A percentile compares a stretch with the other conserved stretches of the same genome.
phyloP scores from a whole-genome alignment of 192 early-diverging fungal species.

The Rhizoclosmatium sp. region DNA sequence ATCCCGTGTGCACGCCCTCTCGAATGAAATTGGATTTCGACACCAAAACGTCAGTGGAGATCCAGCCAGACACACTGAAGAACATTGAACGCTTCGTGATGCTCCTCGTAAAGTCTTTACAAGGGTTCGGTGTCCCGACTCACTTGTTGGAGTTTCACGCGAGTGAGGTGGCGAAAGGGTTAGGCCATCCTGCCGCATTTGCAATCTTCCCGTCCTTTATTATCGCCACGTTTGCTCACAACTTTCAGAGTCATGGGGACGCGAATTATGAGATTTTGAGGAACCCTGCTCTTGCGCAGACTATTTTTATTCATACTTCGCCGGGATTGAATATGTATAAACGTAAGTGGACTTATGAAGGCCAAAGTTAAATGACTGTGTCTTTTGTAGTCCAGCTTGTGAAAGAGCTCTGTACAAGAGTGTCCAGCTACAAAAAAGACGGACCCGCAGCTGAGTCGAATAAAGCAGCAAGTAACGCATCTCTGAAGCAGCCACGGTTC shows the following conservation, averaged over 20 bases:
- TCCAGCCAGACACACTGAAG: background rate
- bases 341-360: no score
- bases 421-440: slow-evolving; percentile 1
- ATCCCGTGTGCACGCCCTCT: background rate
- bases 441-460: background rate
- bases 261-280: slow-evolving; percentile 5
- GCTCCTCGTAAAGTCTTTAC: background rate
- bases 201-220: slow-evolving; percentile 11
- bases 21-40: background rate
- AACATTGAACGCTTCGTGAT: slow-evolving; percentile 13
- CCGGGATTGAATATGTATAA: slow-evolving; percentile 4
- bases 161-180: slow-evolving; percentile 6
- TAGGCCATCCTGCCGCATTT: slow-evolving; percentile 13
- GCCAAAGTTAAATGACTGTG: no score
- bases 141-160: slow-evolving; percentile 23
- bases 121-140: slow-evolving; percentile 13
- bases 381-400: slow-evolving; percentile 15
- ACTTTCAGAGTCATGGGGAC: background rate
- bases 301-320: slow-evolving; percentile 13
- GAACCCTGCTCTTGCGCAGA: background rate
- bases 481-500: background rate
- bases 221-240: slow-evolving; percentile 11
- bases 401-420: background rate
- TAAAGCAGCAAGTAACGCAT: background rate
- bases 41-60: background rate